phyloP scores from a whole-genome alignment of 148 eudicot genomes.

The Fagopyrum tataricum region DNA sequence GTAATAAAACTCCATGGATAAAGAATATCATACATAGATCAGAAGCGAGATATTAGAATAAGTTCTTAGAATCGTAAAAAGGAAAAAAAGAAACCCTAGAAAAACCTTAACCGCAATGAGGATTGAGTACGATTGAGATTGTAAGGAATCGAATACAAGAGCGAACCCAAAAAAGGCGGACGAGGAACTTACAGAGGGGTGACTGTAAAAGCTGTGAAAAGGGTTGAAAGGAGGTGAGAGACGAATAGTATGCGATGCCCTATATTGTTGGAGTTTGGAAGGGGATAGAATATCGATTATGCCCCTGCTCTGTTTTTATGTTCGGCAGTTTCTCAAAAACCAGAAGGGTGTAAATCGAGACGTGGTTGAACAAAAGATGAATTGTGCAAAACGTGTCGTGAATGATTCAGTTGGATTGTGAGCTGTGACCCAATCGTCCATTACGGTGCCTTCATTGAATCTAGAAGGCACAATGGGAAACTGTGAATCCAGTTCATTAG shows the following conservation, averaged over 20 bases:
- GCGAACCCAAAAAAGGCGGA: neutral
- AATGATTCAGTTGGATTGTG: too few relatives aligned
- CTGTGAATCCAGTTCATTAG: too few relatives aligned
- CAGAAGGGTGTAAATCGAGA: neutral
- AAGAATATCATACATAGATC: neutral
- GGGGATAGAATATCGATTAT: neutral
- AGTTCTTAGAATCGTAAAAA: neutral
- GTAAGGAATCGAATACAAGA: neutral
- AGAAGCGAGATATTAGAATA: neutral
- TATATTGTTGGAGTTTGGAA: constrained; percentile 1
- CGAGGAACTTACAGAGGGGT: neutral
- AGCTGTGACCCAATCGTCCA: too few relatives aligned
- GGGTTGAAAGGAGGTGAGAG: neutral
- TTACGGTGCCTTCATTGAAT: too few relatives aligned
- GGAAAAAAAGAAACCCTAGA: neutral
- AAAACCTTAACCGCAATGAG: neutral
- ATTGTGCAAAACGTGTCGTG: neutral
- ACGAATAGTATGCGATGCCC: neutral
- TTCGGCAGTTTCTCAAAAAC: neutral
- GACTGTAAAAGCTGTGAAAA: neutral
- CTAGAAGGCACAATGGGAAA: too few relatives aligned
- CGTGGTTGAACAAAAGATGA: neutral
- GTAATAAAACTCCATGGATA: neutral
- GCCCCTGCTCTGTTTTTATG: neutral
- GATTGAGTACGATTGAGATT: neutral